phyloP scores from a whole-genome alignment of 2,329 filamentous ascomycete genomes.

The Mycogone perniciosa region DNA sequence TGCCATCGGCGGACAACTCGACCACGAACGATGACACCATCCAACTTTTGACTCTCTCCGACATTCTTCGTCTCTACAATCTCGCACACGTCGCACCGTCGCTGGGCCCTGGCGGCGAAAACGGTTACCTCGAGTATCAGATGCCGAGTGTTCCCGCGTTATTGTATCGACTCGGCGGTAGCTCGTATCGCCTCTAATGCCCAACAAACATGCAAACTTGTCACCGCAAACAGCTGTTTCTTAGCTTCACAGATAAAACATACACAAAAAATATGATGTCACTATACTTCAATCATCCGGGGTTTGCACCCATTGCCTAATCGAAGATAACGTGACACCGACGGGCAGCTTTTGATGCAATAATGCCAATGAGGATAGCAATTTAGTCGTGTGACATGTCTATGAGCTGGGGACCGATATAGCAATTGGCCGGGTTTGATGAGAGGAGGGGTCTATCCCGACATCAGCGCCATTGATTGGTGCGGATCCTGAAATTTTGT shows the following conservation, averaged over 20 bases:
- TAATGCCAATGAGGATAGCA: not conserved
- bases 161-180: slow-evolving; percentile 14
- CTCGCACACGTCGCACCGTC: slow-evolving; percentile 11
- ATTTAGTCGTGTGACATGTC: not conserved
- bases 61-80: slow-evolving; percentile 15
- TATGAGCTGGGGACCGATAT: not conserved
- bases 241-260: slow-evolving; percentile 36
- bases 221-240: slow-evolving; percentile 37
- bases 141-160: slow-evolving; percentile 12
- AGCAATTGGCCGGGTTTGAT: not conserved
- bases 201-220: slow-evolving; percentile 32
- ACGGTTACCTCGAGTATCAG: slow-evolving; percentile 9
- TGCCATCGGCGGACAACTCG: slow-evolving; percentile 17
- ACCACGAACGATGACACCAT: slow-evolving; percentile 14
- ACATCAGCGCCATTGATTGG: not conserved
- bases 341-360: not conserved
- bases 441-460: no score
- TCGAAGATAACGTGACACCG: no score
- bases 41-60: slow-evolving; percentile 12
- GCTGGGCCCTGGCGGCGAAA: slow-evolving; percentile 12
- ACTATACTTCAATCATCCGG: slow-evolving; percentile 7
- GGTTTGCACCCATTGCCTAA: no score
- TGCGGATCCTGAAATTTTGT: not conserved
- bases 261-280: slow-evolving; percentile 20
- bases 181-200: slow-evolving; percentile 30